Evolutionary conservation across 75 land plant genomes (phyloP).

Genomic region (Pinus tabuliformis): DNA sequence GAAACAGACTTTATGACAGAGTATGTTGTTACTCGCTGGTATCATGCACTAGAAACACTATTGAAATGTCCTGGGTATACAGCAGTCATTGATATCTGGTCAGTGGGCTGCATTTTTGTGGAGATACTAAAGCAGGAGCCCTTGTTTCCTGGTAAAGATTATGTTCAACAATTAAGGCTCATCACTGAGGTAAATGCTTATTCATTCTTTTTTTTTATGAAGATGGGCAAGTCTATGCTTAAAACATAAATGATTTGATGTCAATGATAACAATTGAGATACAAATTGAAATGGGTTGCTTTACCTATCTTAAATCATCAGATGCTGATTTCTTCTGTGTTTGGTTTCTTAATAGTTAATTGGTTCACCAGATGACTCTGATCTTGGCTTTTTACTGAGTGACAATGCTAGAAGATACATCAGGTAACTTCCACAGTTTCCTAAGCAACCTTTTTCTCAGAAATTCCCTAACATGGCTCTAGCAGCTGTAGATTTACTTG

Average conservation of each 20-base stretch:
- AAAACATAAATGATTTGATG: neutral
- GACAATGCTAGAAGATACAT: constrained; percentile 93
- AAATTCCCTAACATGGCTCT: constrained; percentile 61
- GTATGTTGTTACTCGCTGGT: constrained; percentile 97
- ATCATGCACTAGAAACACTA: constrained; percentile 88
- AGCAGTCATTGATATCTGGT: constrained; percentile 92
- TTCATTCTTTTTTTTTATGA: neutral
- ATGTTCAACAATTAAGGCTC: constrained; percentile 84
- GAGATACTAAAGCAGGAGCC: constrained; percentile 79
- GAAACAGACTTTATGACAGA: constrained; percentile 98
- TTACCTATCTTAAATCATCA: neutral
- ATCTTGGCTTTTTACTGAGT: constrained; percentile 86
- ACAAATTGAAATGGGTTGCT: neutral
- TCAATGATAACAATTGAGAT: neutral
- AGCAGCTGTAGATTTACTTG: constrained; percentile 72
- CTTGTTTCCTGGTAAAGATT: constrained; percentile 85
- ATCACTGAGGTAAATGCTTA: constrained; percentile 70
- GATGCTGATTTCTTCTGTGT: neutral
- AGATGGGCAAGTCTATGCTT: neutral
- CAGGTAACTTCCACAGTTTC: constrained; percentile 68
- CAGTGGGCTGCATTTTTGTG: constrained; percentile 88
- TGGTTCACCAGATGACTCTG: constrained; percentile 88
- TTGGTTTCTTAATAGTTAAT: constrained; percentile 49
- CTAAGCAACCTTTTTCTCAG: constrained; percentile 53
- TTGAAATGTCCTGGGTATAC: constrained; percentile 90